Percentiles rank a stretch among this genome's conserved stretches.
phyloP scores from a whole-genome alignment of 2,329 filamentous ascomycete species.

The Fragosphaeria purpurea region DNA sequence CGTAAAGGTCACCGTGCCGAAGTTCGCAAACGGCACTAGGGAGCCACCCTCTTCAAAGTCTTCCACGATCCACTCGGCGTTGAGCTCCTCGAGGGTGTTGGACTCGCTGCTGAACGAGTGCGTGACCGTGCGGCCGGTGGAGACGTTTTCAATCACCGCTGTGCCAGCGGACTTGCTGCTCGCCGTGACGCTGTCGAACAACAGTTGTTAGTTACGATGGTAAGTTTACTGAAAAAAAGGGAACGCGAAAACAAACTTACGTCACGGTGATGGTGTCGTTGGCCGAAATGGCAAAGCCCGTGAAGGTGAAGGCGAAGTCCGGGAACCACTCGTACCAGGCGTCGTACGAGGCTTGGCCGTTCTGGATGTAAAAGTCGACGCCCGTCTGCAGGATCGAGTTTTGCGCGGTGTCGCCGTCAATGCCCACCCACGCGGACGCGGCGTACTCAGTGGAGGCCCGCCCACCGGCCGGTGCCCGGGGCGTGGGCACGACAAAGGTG shows the following conservation, averaged over 20 bases:
- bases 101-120: slow-evolving; percentile 30
- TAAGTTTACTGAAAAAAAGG: not conserved
- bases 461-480: slow-evolving; percentile 12
- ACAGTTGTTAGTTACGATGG: too few relatives aligned
- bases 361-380: slow-evolving; percentile 14
- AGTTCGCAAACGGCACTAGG: slow-evolving; percentile 17
- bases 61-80: slow-evolving; percentile 21
- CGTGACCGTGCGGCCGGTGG: slow-evolving; percentile 36
- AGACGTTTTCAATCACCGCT: slow-evolving; percentile 12
- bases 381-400: slow-evolving; percentile 19
- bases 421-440: slow-evolving; percentile 20
- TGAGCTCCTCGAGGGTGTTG: slow-evolving; percentile 13
- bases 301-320: slow-evolving; percentile 17
- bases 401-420: slow-evolving; percentile 19
- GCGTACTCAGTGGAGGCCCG: slow-evolving; percentile 14
- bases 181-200: slow-evolving; percentile 1
- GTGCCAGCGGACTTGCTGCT: slow-evolving; percentile 9
- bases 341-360: not conserved
- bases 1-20: slow-evolving; percentile 16
- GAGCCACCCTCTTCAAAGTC: slow-evolving; percentile 15
- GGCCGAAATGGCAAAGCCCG: slow-evolving; percentile 16
- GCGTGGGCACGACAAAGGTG: slow-evolving; percentile 14
- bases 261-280: slow-evolving; percentile 20
- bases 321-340: slow-evolving; percentile 23
- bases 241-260: not conserved